Base-by-base conservation (phyloP, 345 rosid genomes). In the Brassica cretica region DNA sequence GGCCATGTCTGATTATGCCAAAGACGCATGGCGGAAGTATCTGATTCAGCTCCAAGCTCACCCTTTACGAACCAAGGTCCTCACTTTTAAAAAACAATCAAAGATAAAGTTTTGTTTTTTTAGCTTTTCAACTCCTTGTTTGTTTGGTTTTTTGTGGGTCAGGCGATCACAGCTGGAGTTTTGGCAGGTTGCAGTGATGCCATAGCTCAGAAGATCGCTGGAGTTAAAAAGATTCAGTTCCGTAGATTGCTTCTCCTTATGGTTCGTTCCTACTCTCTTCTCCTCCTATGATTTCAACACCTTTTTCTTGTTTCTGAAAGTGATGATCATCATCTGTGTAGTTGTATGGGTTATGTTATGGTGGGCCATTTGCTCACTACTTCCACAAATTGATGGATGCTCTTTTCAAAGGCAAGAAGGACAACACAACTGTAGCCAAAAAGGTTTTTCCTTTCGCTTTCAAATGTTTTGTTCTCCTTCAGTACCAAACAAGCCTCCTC, bases 291-390 rank as follows among this genome's bases (percentile, higher is more conserved):
- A 69, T 39, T 32, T 32, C 51, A 21, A 30, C 0, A 30, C 33
- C 12, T 25, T 25, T 51, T 61, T 14, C 29, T 29, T 51, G 21
- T 37, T 68, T 69, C 30, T 35, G 78, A 46, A 61, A n/a, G 70
- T 70, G 44, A 1, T 16, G 56, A 11, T 76, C 74, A 51, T 24
- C 6, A 10, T 46, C 16, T 46, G 55, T 25, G 19, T 85, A 93
- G 97, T 84, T 92, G 56, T 92, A 89, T 85, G 97, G 97, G n/a
- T 88, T 89, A 72, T 91, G 89, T 65, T 92, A 92, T 82, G 90
- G 84, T 39, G 98, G 97, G 64, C 97, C 98, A 15, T 94, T 92
- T 81, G 97, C 92, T 15, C 98, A 94, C 82, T 92, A 87, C 66
- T 80, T 92, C 72, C 97, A 94, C 78, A 92, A 89, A 78, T 70